These are phyloP conservation scores for Lathyrus oleraceus DNA, from an alignment of 306 rosid species.

Conservation along the genomic window DNA sequence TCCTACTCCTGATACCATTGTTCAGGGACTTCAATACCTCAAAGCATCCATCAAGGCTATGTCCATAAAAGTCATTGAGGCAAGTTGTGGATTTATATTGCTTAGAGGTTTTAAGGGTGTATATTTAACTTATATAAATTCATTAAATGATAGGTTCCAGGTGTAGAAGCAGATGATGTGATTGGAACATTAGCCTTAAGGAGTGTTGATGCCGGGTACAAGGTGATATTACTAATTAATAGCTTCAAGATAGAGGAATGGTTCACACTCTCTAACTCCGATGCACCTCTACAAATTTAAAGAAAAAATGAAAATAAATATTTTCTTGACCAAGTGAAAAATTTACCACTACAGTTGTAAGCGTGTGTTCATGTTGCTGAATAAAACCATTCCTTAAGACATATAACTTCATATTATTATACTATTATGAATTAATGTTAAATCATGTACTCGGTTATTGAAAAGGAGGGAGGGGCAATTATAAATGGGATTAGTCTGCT, in stretches of 20 bases:
- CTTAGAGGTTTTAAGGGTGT: slow-evolving; percentile 22
- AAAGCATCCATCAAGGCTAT: slow-evolving; percentile 94
- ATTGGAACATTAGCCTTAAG: slow-evolving; percentile 89
- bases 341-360: neutral
- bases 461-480: slow-evolving; percentile 11
- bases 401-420: neutral
- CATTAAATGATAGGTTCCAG: slow-evolving; percentile 73
- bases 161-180: slow-evolving; percentile 99
- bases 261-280: neutral
- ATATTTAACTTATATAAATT: slow-evolving; percentile 31
- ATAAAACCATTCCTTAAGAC: slow-evolving; percentile 15
- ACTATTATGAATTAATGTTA: neutral
- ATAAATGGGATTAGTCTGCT: slow-evolving; percentile 5
- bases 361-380: slow-evolving; percentile 21
- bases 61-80: slow-evolving; percentile 93
- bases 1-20: slow-evolving; percentile 94
- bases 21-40: slow-evolving; percentile 95
- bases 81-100: slow-evolving; percentile 37
- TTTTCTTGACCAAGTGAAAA: slow-evolving; percentile 30
- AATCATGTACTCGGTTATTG: neutral
- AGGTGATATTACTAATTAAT: slow-evolving; percentile 53
- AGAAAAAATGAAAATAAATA: neutral
- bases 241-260: slow-evolving; percentile 23
- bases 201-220: slow-evolving; percentile 83
- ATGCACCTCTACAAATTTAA: neutral